Evolutionary conservation across 768 basidiomycete genomes (phyloP).

Genomic region (Pilatotrama ljubarskyi): DNA sequence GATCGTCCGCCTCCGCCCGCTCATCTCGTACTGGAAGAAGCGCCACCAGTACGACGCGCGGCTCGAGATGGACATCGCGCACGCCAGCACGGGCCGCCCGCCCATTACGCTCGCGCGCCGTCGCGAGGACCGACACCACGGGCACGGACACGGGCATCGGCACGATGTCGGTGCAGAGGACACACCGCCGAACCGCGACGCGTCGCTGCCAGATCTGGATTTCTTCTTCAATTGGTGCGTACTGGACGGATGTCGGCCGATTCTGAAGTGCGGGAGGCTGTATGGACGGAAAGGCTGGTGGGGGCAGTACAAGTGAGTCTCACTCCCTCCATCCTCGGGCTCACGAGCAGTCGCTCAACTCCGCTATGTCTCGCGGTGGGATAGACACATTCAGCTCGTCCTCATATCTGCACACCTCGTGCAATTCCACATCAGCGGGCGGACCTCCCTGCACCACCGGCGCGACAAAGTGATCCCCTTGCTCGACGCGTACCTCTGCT

Average conservation of each 20-base stretch:
- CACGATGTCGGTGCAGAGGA: conserved; percentile 42
- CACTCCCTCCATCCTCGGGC: not conserved
- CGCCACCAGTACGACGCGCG: conserved; percentile 74
- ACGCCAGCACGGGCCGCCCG: conserved; percentile 48
- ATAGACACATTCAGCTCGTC: conserved; percentile 69
- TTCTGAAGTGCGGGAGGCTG: conserved; percentile 71
- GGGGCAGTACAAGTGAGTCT: conserved; percentile 76
- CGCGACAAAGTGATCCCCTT: conserved; percentile 58
- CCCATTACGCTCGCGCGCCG: conserved; percentile 60
- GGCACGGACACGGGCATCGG: conserved; percentile 41
- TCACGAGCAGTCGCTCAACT: too few relatives aligned
- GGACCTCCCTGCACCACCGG: conserved; percentile 56
- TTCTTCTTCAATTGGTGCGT: conserved; percentile 87
- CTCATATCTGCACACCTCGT: conserved; percentile 76
- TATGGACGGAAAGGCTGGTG: conserved; percentile 69
- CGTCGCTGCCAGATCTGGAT: conserved; percentile 56
- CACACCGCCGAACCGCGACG: conserved; percentile 50
- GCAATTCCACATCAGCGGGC: conserved; percentile 64
- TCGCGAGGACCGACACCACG: conserved; percentile 5
- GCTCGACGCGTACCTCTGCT: conserved; percentile 78
- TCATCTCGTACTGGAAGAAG: conserved; percentile 78
- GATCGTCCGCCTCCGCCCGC: conserved; percentile 72
- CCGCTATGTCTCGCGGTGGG: too few relatives aligned
- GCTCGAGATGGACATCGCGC: conserved; percentile 79
- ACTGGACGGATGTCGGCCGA: conserved; percentile 73